Evolutionary conservation across 164 flowering plant genomes (phyloP), one percentile per base, ranked within the genome.

Genomic region (Liriodendron chinense): DNA sequence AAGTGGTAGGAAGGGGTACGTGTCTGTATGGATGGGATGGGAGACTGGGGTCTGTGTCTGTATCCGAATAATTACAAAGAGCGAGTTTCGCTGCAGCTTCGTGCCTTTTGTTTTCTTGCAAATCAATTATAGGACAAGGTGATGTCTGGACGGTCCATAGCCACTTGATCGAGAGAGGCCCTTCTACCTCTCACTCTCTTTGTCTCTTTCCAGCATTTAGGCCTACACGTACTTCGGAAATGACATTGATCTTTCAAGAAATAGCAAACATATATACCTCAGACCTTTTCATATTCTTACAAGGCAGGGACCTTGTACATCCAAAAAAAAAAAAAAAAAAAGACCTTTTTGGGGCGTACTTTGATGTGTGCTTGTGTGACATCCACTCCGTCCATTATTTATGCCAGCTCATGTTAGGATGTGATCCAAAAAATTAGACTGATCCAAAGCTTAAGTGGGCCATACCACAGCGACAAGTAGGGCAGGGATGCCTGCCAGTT

Each of bases 41-140:
- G 20, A 13, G 62, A 13, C 4, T 23, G 24, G 9, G 10, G 24
- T 62, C 26, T 28, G 7, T 65, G 43, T 65, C 7, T 65, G 34
- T 25, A 13, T 65, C 28, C 78, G 66, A 12, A 53, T 69, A 61
- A 75, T 69, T 75, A 69, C 21, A 21, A 72, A 8, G 16, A 66
- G 69, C 61, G 69, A 70, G 80, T 71, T 84, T 82, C 85, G 26
- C 48, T 73, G 87, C 83, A 80, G 22, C 80, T 84, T 82, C 85
- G 72, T 21, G 21, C 0, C 9, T 71, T 84, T 84, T 84, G 87
- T 84, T 80, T 72, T 62, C 66, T 78, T 78, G 69, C 50, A 68
- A 43, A 78, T 76, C 77, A 76, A 82, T 82, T n/a, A 75, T 47
- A 71, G 28, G 16, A 12, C 10, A 14, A 24, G 47, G 5, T 16